Evolutionary conservation across 75 land plant genomes (phyloP).

Genomic region (Pseudotsuga menziesii): DNA sequence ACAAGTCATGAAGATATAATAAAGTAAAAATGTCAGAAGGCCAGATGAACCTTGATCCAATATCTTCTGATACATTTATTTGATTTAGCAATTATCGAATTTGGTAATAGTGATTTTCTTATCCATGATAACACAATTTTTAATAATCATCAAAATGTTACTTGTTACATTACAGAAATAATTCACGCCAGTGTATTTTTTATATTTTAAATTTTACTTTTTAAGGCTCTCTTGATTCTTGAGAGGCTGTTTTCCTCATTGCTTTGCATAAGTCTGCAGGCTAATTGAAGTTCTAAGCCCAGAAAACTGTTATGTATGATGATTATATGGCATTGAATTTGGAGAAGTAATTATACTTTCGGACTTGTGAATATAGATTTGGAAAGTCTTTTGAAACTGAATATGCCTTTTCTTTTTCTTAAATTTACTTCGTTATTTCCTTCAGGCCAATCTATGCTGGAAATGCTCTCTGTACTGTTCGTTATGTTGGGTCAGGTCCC

Average conservation of each 20-base stretch:
- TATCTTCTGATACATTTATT: neutral
- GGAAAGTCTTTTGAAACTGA: neutral
- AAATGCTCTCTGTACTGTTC: conserved; percentile 83
- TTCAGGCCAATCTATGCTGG: conserved; percentile 98
- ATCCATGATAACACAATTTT: neutral
- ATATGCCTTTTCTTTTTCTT: neutral
- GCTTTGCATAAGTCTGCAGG: neutral
- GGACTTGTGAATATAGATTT: neutral
- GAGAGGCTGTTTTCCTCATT: neutral
- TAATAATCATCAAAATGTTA: neutral
- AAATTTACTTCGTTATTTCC: neutral
- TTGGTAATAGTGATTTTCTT: neutral
- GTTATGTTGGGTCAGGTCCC: conserved; percentile 69
- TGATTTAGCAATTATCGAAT: neutral
- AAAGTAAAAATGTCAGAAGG: neutral
- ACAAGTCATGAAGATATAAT: neutral
- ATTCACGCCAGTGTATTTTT: neutral
- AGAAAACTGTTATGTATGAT: neutral
- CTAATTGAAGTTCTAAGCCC: neutral
- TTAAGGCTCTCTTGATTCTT: neutral
- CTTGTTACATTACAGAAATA: neutral
- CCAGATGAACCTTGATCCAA: neutral
- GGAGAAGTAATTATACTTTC: neutral
- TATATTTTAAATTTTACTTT: neutral
- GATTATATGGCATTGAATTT: neutral